Evolutionary conservation across 2,329 filamentous ascomycete species (phyloP), one percentile per base, ranked within the genome.

Genomic region (Alternaria conjuncta): DNA sequence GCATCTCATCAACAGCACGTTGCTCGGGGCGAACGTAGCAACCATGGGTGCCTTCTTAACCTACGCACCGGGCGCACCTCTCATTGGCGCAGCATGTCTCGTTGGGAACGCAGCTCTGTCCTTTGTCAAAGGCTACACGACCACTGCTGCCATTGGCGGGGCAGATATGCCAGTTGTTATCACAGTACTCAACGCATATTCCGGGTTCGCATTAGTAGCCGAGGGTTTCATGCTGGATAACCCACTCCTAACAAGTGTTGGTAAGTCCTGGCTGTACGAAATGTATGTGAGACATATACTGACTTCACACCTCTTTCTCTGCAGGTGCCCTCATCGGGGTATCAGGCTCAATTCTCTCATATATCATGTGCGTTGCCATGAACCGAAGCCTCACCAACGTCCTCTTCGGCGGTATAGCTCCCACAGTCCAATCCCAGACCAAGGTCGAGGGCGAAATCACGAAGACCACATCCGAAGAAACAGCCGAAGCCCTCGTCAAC

Each of bases 131-230:
- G 94, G 94, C 8, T 96, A 89, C 75, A 97, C 93, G 0, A 96
- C 93, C 0, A 97, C 94, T 0, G 87, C 93, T 2, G 92, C 92
- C 0, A 96, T 97, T 73, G 94, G 94, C 21, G 94, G 93, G n/a
- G 93, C 93, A 12, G 94, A 97, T 75, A 97, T 97, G 93, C 93
- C 91, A 13, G 93, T 96, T 6, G 92, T 96, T 30, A 96, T 96
- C 67, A 96, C 93, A 0, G 93, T 97, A 1, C 82, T 97, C 28
- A 97, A 97, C 71, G 93, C 93, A 0, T 97, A 97, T 77, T 95
- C 92, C 51, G 94, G 94, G 12, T 97, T 97, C 61, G 94, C 94
- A 0, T 85, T 97, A 3, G 93, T 97, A 0, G 93, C 94, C 0
- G 93, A 97, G 79, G 94, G 94, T 0, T 90, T 97, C 78, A 97